phyloP scores from a whole-genome alignment of 495 filamentous ascomycete genomes.

The Hypoxylon lenormandii region DNA sequence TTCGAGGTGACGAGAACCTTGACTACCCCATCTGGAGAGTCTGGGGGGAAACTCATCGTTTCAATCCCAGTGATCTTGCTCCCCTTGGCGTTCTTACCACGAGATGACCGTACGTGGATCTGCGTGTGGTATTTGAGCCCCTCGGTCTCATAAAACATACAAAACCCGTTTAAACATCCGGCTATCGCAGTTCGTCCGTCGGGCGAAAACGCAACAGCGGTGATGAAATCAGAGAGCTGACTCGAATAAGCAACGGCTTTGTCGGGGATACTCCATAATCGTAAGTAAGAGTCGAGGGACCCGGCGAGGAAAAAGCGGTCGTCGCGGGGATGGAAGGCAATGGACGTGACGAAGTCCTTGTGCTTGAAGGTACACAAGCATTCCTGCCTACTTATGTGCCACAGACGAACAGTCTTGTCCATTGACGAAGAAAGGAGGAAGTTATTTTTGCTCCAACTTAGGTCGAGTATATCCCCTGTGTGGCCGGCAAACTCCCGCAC shows the following conservation, averaged over 20 bases:
- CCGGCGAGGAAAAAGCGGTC: conserved; percentile 97
- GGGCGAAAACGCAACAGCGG: conserved; percentile 90
- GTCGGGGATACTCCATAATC: conserved; percentile 97
- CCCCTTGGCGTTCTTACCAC: conserved; percentile 92
- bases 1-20: conserved; percentile 94
- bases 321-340: conserved; percentile 93
- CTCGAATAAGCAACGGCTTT: conserved; percentile 91
- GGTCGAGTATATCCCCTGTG: conserved; percentile 84
- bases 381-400: conserved; percentile 87
- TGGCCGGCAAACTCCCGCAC: conserved; percentile 85
- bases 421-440: conserved; percentile 96
- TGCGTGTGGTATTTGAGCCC: conserved; percentile 84
- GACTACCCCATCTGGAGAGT: conserved; percentile 72
- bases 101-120: conserved; percentile 87
- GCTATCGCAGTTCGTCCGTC: conserved; percentile 92
- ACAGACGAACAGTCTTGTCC: conserved; percentile 97
- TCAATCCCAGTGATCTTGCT: conserved; percentile 98
- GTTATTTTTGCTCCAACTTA: conserved; percentile 99
- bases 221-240: conserved; percentile 87
- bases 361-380: conserved; percentile 97
- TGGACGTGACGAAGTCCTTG: conserved; percentile 93
- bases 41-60: conserved; percentile 71
- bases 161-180: conserved; percentile 85
- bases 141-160: conserved; percentile 95
- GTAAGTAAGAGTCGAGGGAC: conserved; percentile 88